Evolutionary conservation across 208 protist genomes (phyloP).

Genomic region (Leishmania aethiopica): DNA sequence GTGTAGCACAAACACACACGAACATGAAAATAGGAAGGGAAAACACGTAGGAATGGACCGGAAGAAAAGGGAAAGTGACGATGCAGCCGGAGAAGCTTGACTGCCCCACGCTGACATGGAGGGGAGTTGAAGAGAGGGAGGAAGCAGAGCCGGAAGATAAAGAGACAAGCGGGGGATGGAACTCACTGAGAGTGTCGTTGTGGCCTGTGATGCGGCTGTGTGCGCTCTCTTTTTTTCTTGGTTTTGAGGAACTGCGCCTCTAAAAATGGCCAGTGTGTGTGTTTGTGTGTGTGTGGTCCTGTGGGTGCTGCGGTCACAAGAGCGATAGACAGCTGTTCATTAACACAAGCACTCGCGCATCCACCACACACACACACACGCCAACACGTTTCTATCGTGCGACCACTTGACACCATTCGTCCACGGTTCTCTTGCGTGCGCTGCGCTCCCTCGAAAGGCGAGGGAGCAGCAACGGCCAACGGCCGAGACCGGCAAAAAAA

Average conservation of each 20-base stretch:
- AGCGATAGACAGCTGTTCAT: not conserved
- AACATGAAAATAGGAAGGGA: not conserved
- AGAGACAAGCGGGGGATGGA: not conserved
- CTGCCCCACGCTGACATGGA: not conserved
- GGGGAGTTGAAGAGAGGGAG: not conserved
- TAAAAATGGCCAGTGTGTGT: not conserved
- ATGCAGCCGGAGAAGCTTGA: not conserved
- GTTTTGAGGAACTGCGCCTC: not conserved
- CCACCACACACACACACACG: not conserved
- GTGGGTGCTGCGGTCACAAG: not conserved
- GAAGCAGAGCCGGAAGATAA: not conserved
- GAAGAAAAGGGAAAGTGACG: not conserved
- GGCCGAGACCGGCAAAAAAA: not conserved
- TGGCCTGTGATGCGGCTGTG: not conserved
- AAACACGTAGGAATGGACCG: constrained; percentile 14
- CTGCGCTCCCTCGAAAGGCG: not conserved
- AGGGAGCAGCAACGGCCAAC: not conserved
- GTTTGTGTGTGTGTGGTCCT: not conserved
- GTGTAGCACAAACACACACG: not conserved
- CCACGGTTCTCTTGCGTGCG: not conserved
- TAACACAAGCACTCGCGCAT: not conserved
- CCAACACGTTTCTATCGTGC: not conserved
- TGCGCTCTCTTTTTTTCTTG: not conserved
- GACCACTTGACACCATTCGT: not conserved
- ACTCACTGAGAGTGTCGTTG: not conserved